These are phyloP conservation scores for Kuraishia piskuri DNA, from an alignment of 805 yeast genomes.

Conservation along the genomic window DNA sequence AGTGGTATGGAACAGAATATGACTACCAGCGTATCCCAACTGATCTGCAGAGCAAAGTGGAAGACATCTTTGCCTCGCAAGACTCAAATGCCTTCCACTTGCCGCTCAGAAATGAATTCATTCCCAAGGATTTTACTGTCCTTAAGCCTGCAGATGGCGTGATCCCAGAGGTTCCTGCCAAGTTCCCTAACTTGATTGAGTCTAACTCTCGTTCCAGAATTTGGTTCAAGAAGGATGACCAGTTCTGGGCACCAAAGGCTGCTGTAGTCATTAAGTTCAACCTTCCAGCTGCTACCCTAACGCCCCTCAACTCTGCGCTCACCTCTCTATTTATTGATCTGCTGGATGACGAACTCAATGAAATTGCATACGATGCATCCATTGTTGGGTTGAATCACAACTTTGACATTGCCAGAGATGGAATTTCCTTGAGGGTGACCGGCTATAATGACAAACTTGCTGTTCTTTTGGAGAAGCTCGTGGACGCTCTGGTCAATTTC, in stretches of 20 bases:
- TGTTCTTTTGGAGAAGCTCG: slow-evolving; percentile 50
- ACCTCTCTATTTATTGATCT: slow-evolving; percentile 61
- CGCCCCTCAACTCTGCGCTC: slow-evolving; percentile 49
- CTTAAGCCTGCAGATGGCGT: slow-evolving; percentile 22
- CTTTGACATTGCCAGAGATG: slow-evolving; percentile 56
- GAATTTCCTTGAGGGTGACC: slow-evolving; percentile 53
- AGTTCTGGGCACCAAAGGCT: slow-evolving; percentile 84
- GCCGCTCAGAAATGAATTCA: slow-evolving; percentile 71
- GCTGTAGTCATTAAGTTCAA: slow-evolving; percentile 56
- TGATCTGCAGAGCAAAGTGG: not conserved
- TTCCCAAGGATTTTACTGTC: slow-evolving; percentile 72
- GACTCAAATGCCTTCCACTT: slow-evolving; percentile 33
- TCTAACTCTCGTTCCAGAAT: slow-evolving; percentile 43
- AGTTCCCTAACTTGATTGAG: slow-evolving; percentile 55
- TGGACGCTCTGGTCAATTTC: slow-evolving; percentile 44
- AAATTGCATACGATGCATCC: slow-evolving; percentile 74
- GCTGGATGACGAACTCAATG: slow-evolving; percentile 67
- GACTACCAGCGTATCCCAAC: slow-evolving; percentile 29
- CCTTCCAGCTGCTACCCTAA: slow-evolving; percentile 51
- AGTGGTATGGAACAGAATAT: slow-evolving; percentile 91
- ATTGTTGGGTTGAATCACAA: slow-evolving; percentile 66
- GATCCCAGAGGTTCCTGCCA: slow-evolving; percentile 28
- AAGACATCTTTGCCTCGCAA: not conserved
- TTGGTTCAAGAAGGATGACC: slow-evolving; percentile 90
- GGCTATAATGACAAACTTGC: slow-evolving; percentile 84